Evolutionary conservation across 2,329 filamentous ascomycete species (phyloP), one percentile per base, ranked within the genome.

Genomic region (Penicillium polonicum): DNA sequence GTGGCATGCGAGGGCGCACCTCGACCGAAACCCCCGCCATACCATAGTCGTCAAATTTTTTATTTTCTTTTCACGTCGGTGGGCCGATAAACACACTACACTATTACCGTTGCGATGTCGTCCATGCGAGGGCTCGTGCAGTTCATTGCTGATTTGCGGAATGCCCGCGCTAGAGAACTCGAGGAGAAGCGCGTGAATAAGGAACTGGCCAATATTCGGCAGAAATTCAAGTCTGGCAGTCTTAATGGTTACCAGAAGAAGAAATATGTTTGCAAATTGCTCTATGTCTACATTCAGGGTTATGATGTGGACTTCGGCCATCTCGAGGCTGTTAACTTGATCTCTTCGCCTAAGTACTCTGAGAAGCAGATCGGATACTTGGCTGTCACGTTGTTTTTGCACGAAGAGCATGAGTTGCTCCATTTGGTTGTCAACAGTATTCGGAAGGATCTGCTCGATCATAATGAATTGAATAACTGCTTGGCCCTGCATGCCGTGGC

Each of bases 131-230:
- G 94, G 29, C 82, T 99, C 67, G 94, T 99, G 48, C 95, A 97
- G 74, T 99, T 99, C 80, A 99, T 99, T 74, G 94, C 94, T 61
- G 94, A 99, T 75, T 77, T 99, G 70, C 84, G 94, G 73, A 99
- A 99, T 76, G 94, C 94, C 53, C 85, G 94, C 75, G 94, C 95
- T 46, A 86, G 95, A 61, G 94, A 99, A 75, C 80, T 99, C 62
- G 94, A 99, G 76, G 94, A 99, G 82, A 99, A 99, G 83, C 86
- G 94, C 73, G 97, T 99, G 80, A 99, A 99, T 78, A 99, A 99
- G 81, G 94, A 99, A 80, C 80, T 99, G 75, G 94, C 94, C 73
- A 99, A 99, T 73, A 99, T 99, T 75, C 87, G 91, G 71, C 91
- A 97, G 79, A 97, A 97, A 79, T 99, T 97, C 82, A 96, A 96